Conservation (phyloP, 73 alveolate genomes). For the Tetrahymena malaccensis region DNA sequence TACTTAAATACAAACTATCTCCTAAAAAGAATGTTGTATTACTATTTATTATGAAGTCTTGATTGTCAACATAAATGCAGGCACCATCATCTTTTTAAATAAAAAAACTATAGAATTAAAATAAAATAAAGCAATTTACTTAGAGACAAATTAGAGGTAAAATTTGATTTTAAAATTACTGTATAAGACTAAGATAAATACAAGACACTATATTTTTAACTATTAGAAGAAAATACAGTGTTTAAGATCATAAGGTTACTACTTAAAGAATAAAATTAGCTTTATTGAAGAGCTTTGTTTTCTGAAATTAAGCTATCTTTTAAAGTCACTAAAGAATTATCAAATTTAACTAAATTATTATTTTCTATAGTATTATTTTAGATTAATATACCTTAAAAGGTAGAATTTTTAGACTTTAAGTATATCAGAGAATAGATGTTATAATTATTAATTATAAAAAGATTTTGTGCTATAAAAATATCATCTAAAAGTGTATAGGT, state of each 20-base stretch:
- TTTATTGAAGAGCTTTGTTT: not conserved
- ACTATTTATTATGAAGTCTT: not conserved
- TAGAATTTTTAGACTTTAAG: not conserved
- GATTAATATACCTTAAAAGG: not conserved
- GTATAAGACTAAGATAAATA: not conserved
- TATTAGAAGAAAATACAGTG: not conserved
- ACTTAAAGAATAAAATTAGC: not conserved
- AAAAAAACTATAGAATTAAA: not conserved
- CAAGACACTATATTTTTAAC: not conserved
- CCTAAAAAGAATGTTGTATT: not conserved
- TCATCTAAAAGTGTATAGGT: not conserved
- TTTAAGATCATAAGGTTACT: not conserved
- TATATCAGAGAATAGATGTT: not conserved
- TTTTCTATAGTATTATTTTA: not conserved
- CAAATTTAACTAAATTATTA: not conserved
- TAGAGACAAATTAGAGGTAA: not conserved
- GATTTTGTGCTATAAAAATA: not conserved
- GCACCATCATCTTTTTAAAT: not conserved
- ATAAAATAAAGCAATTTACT: not conserved
- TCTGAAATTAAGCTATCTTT: not conserved
- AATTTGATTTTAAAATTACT: not conserved
- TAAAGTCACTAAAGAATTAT: not conserved
- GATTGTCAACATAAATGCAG: not conserved
- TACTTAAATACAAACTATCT: not conserved
- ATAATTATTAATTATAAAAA: too few relatives aligned